Percentiles rank a stretch among this genome's conserved stretches.
phyloP scores from a whole-genome alignment of 2,329 filamentous ascomycete species.

The Colletotrichum chrysophilum region DNA sequence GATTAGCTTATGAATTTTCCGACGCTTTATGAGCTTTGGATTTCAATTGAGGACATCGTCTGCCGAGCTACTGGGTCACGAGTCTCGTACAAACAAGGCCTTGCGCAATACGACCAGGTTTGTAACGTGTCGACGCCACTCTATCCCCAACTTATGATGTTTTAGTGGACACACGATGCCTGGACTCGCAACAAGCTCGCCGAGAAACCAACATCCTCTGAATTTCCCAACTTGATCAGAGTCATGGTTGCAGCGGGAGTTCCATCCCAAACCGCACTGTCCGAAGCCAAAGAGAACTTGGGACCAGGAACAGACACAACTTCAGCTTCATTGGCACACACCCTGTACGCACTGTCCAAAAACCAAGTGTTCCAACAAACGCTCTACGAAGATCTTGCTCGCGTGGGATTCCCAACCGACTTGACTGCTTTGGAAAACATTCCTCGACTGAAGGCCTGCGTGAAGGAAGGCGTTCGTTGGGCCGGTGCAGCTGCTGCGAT shows the following conservation, averaged over 20 bases:
- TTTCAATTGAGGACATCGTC: not conserved
- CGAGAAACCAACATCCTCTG: conserved; percentile 4
- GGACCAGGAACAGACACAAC: conserved; percentile 37
- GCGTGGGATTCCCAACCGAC: conserved; percentile 24
- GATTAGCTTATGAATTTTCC: not conserved
- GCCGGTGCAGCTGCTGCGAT: conserved; percentile 30
- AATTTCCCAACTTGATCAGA: conserved; percentile 24
- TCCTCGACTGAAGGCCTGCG: conserved; percentile 26
- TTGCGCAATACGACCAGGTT: not conserved
- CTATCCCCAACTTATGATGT: not conserved
- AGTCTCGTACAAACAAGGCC: not conserved
- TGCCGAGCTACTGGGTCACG: not conserved
- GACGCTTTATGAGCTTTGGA: not conserved
- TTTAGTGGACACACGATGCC: not conserved
- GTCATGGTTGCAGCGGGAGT: conserved; percentile 25
- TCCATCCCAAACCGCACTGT: conserved; percentile 27
- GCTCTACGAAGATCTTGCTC: conserved; percentile 26
- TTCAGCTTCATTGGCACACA: conserved; percentile 33
- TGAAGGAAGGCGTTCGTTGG: conserved; percentile 33
- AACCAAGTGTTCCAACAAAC: conserved; percentile 28
- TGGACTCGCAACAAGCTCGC: not conserved
- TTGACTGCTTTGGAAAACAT: conserved; percentile 28
- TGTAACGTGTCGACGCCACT: not conserved
- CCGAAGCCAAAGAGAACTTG: conserved; percentile 33
- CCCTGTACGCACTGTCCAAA: conserved; percentile 30